A percentile compares a stretch with the other conserved stretches of the same genome.
These are phyloP conservation scores for Drechmeria coniospora DNA, from an alignment of 2,329 filamentous ascomycete genomes.

Conservation along the genomic window DNA sequence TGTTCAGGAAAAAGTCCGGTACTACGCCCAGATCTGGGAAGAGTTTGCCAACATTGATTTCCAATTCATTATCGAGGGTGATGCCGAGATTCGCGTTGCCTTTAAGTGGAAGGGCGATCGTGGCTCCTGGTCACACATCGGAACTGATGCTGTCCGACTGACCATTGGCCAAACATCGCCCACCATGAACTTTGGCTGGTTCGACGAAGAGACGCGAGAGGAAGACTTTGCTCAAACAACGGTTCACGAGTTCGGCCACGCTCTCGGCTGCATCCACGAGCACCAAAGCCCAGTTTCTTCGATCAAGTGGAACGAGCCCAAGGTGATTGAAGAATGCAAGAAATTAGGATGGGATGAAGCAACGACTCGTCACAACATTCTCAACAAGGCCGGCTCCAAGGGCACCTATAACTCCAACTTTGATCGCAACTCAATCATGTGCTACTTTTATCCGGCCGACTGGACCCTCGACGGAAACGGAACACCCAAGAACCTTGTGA, in stretches of 20 bases:
- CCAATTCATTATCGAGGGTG: too few species aligned
- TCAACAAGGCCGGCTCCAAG: constrained; percentile 1
- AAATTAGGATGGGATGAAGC: constrained; percentile 5
- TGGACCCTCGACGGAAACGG: constrained; percentile 6
- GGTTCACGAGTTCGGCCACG: constrained; percentile 1
- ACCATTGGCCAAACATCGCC: background rate
- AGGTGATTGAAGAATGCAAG: constrained; percentile 3
- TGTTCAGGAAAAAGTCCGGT: background rate
- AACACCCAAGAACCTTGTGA: constrained; percentile 4
- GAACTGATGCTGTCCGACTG: background rate
- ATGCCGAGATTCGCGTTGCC: background rate
- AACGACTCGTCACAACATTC: constrained; percentile 4
- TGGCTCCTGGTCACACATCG: background rate
- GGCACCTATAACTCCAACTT: constrained; percentile 5
- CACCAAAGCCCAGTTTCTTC: constrained; percentile 1
- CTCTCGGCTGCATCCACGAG: constrained; percentile 2
- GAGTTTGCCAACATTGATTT: background rate
- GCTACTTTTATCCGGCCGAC: constrained; percentile 7
- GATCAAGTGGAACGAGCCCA: constrained; percentile 5
- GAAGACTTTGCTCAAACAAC: background rate
- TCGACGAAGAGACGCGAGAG: background rate
- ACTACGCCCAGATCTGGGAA: background rate
- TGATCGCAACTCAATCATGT: constrained; percentile 10
- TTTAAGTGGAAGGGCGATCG: background rate
- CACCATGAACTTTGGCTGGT: background rate